A percentile compares a stretch with the other conserved stretches of the same genome.
phyloP scores from a whole-genome alignment of 352 stramenopile genomes.

The Lagenidium giganteum region DNA sequence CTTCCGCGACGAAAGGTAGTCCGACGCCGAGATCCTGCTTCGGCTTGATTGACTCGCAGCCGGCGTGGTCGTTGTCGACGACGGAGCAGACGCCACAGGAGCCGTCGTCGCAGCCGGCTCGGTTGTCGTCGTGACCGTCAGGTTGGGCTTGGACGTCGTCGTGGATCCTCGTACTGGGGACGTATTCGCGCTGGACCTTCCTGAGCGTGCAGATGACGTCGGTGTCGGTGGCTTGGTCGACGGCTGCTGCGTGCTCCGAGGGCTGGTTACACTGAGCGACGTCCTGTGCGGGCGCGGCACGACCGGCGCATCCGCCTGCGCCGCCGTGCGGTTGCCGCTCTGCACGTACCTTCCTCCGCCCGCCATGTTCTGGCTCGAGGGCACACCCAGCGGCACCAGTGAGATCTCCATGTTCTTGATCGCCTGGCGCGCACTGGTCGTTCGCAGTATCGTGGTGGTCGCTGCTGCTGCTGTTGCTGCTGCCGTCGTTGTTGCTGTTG shows the following conservation, averaged over 20 bases:
- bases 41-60: conserved; percentile 5
- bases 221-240: background rate
- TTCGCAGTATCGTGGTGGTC: background rate
- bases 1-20: no score
- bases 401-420: conserved; percentile 40
- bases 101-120: background rate
- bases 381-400: conserved; percentile 41
- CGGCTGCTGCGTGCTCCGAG: background rate
- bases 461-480: background rate
- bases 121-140: conserved; percentile 18
- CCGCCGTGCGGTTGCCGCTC: conserved; percentile 41
- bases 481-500: conserved; percentile 5
- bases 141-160: no score
- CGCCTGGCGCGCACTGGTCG: conserved; percentile 22
- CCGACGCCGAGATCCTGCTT: conserved; percentile 15
- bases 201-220: no score
- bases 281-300: no score
- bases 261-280: no score
- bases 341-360: conserved; percentile 65
- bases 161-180: background rate
- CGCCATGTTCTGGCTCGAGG: conserved; percentile 14
- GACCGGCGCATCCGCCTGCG: no score
- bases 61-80: background rate
- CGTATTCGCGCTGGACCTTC: no score
- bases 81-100: background rate